Base-by-base conservation (phyloP, 2,329 filamentous ascomycete genomes). In the Clathrospora elynae region DNA sequence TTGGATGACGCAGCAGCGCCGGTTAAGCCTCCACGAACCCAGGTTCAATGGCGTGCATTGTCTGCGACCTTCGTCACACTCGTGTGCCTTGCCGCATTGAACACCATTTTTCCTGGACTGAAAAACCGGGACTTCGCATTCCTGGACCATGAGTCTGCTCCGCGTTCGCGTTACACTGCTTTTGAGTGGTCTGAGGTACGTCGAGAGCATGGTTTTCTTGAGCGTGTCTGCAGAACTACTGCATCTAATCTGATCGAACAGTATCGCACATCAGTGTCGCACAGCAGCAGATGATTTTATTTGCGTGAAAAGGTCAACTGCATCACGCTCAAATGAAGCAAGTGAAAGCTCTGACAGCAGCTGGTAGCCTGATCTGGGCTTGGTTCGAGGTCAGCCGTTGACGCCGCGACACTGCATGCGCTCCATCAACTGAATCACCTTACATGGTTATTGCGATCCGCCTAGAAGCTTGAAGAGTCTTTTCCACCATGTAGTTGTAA, bases 181-280 rank as follows among this genome's bases (percentile, higher is more conserved):
- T 60, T 61, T 24, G 23, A 53, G 23, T 61, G 58, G 56, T 52
- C 57, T 28, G 38, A 56, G 52, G 58, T 63, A 61, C 46, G 51
- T 56, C 33, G 37, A 36, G 38, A 39, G 29, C n/a, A n/a, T 23
- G 14, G 20, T 19, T 40, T 49, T 32, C 32, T 37, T 40, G 14
- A 32, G 13, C 20, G 20, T 41, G 31, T 14, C 41, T 42, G 41
- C 24, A 26, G 25, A n/a, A 45, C 41, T 26, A 12, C 14, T 33
- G 30, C 39, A 44, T 42, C 35, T 45, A 42, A 40, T 42, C 43
- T 42, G 28, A 45, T 39, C 24, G 19, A 29, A 42, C 24, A 13
- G 20, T 31, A 35, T 29, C 16, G 12, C 12, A 17, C 13, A 29
- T 14, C 10, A 17, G 11, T 36, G 33, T 42, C 11, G 17, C 34